phyloP scores from a whole-genome alignment of 1,284 basidiomycete genomes.

The Farysia itapuensis region DNA sequence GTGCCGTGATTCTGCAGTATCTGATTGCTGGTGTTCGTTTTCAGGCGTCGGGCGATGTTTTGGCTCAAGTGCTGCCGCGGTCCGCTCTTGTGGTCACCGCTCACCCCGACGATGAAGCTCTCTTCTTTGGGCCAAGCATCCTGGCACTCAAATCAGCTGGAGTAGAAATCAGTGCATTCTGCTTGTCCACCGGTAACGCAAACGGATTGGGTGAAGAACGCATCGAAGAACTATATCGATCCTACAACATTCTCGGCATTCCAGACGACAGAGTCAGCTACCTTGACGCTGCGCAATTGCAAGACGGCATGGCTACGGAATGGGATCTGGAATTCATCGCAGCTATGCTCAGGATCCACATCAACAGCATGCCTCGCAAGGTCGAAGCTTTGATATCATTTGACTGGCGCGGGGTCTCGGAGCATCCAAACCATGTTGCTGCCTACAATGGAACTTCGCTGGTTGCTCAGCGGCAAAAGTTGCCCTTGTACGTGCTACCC shows the following conservation, averaged over 20 bases:
- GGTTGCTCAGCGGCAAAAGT: slow-evolving; percentile 52
- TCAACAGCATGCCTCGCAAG: slow-evolving; percentile 54
- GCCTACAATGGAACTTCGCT: slow-evolving; percentile 62
- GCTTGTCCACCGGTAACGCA: slow-evolving; percentile 69
- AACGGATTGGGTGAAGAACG: slow-evolving; percentile 75
- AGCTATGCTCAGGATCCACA: slow-evolving; percentile 67
- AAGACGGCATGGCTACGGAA: slow-evolving; percentile 72
- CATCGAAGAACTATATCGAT: slow-evolving; percentile 67
- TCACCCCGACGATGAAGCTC: slow-evolving; percentile 86
- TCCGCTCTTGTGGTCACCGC: slow-evolving; percentile 72
- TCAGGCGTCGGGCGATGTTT: background rate
- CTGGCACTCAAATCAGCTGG: slow-evolving; percentile 63
- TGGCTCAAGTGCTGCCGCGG: slow-evolving; percentile 5
- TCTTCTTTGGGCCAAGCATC: slow-evolving; percentile 86
- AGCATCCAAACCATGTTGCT: slow-evolving; percentile 85
- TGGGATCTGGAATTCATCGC: slow-evolving; percentile 74
- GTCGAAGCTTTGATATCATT: slow-evolving; percentile 77
- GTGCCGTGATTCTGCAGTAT: slow-evolving; percentile 20
- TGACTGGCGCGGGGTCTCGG: slow-evolving; percentile 77
- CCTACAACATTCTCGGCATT: slow-evolving; percentile 68
- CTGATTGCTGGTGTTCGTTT: slow-evolving; percentile 21
- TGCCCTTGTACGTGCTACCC: slow-evolving; percentile 25
- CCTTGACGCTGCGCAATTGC: slow-evolving; percentile 72
- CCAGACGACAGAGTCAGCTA: slow-evolving; percentile 66
- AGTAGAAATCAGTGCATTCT: slow-evolving; percentile 61